A percentile compares a stretch with the other conserved stretches of the same genome.
Conservation (phyloP, 2,329 filamentous ascomycete genomes). For the Septoria linicola region DNA sequence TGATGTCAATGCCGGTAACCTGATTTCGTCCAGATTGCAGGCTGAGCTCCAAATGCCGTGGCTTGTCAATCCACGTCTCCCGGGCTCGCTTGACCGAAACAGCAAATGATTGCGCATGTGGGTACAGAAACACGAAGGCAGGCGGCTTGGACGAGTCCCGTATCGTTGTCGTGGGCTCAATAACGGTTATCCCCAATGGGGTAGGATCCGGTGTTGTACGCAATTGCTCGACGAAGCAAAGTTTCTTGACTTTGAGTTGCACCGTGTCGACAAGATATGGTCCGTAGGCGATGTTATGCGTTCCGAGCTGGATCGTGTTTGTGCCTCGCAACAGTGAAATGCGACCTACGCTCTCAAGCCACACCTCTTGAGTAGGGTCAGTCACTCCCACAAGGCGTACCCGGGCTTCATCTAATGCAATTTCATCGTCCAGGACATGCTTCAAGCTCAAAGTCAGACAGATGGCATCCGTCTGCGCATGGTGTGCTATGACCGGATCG, state of each 20-base stretch:
- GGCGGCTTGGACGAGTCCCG: constrained; percentile 24
- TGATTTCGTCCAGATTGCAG: constrained; percentile 74
- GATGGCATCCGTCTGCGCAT: constrained; percentile 72
- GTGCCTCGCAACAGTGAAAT: constrained; percentile 56
- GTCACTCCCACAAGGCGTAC: constrained; percentile 61
- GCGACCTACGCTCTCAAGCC: constrained; percentile 54
- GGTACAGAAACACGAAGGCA: constrained; percentile 67
- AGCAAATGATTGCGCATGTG: constrained; percentile 66
- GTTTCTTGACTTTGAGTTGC: constrained; percentile 61
- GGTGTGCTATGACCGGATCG: constrained; percentile 67
- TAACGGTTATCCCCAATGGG: constrained; percentile 49
- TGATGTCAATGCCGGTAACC: constrained; percentile 50
- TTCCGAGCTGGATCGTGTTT: constrained; percentile 54
- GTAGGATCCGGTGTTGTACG: constrained; percentile 45
- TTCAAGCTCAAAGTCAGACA: constrained; percentile 65
- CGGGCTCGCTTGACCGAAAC: constrained; percentile 65
- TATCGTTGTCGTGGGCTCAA: constrained; percentile 32
- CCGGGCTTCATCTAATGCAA: constrained; percentile 64
- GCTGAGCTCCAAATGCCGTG: constrained; percentile 72
- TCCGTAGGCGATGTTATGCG: constrained; percentile 63
- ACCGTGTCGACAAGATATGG: constrained; percentile 74
- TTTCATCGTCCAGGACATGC: constrained; percentile 69
- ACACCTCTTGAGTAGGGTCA: constrained; percentile 65
- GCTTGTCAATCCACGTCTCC: constrained; percentile 74
- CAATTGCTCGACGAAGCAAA: constrained; percentile 64